A percentile compares a stretch with the other conserved stretches of the same genome.
phyloP scores from a whole-genome alignment of 2,329 filamentous ascomycete species.

The Alternaria sp. region DNA sequence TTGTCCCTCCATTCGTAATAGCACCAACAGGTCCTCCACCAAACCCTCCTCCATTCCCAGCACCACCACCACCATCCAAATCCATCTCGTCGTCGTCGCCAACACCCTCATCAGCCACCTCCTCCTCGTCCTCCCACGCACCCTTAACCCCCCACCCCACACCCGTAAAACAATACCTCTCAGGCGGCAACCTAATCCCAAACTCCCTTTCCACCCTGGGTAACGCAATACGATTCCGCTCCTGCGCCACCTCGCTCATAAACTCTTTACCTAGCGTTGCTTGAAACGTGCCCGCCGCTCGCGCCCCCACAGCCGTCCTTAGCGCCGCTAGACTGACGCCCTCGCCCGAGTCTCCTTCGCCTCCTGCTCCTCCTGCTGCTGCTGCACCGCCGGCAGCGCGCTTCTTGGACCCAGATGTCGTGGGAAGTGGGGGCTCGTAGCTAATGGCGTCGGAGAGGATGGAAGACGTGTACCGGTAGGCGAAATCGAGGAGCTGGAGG shows the following conservation, averaged over 20 bases:
- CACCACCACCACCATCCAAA: constrained; percentile 19
- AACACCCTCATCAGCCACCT: constrained; percentile 74
- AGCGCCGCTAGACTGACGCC: constrained; percentile 72
- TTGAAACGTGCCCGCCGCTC: constrained; percentile 73
- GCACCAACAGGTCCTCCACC: constrained; percentile 38
- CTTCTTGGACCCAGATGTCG: constrained; percentile 29
- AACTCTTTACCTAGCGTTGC: constrained; percentile 75
- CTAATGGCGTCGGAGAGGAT: constrained; percentile 70
- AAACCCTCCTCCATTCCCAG: constrained; percentile 47
- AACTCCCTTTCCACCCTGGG: constrained; percentile 62
- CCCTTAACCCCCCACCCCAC: constrained; percentile 46
- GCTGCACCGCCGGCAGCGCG: constrained; percentile 7
- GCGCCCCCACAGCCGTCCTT: constrained; percentile 74
- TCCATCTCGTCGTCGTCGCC: constrained; percentile 66
- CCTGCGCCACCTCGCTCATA: constrained; percentile 71
- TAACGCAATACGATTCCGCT: constrained; percentile 57
- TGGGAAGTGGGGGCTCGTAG: constrained; percentile 42
- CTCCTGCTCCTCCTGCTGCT: constrained; percentile 14
- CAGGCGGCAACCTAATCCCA: constrained; percentile 68
- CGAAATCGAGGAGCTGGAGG: constrained; percentile 83
- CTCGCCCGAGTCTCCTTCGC: constrained; percentile 50
- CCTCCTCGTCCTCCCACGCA: constrained; percentile 73
- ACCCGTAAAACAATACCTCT: constrained; percentile 62
- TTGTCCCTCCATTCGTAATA: constrained; percentile 24
- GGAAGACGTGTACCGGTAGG: constrained; percentile 80